Evolutionary conservation across 441 rosid species (phyloP).

Genomic region (Aquilaria agallochum): DNA sequence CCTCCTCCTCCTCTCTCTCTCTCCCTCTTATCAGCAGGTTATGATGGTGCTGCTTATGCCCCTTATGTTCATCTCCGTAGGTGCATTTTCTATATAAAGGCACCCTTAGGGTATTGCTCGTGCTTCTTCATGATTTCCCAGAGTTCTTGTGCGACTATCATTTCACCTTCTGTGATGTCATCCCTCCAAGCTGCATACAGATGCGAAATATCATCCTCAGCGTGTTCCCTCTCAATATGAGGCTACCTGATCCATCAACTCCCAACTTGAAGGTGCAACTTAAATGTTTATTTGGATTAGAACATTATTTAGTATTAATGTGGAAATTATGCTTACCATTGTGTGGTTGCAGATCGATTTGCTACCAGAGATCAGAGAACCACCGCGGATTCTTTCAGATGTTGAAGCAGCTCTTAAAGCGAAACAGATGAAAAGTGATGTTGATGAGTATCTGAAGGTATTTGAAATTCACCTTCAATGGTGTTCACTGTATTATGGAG

Average conservation of each 20-base stretch:
- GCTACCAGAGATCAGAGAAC: slow-evolving; percentile 85
- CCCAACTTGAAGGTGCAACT: slow-evolving; percentile 84
- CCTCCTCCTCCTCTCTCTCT: background rate
- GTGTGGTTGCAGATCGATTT: slow-evolving; percentile 73
- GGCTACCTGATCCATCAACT: slow-evolving; percentile 99
- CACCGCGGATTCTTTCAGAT: slow-evolving; percentile 89
- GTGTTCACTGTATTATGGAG: background rate
- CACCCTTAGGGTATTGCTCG: slow-evolving; percentile 90
- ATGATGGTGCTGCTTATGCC: slow-evolving; percentile 10
- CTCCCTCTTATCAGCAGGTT: slow-evolving; percentile 2
- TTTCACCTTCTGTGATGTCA: slow-evolving; percentile 96
- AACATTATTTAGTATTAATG: background rate
- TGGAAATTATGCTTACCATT: slow-evolving; percentile 2
- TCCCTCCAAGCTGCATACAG: slow-evolving; percentile 99
- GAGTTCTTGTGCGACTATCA: slow-evolving; percentile 99
- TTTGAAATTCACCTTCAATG: background rate
- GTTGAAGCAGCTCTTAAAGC: slow-evolving; percentile 90
- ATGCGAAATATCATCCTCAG: slow-evolving; percentile 98
- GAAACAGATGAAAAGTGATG: slow-evolving; percentile 87
- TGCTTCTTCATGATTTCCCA: slow-evolving; percentile 97
- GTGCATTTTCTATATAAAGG: slow-evolving; percentile 90
- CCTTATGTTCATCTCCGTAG: slow-evolving; percentile 36
- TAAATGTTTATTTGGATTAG: background rate
- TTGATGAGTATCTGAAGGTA: slow-evolving; percentile 97
- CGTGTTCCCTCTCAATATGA: slow-evolving; percentile 97